These are phyloP conservation scores for Amanita muscaria DNA, from an alignment of 768 basidiomycete genomes.

Conservation along the genomic window DNA sequence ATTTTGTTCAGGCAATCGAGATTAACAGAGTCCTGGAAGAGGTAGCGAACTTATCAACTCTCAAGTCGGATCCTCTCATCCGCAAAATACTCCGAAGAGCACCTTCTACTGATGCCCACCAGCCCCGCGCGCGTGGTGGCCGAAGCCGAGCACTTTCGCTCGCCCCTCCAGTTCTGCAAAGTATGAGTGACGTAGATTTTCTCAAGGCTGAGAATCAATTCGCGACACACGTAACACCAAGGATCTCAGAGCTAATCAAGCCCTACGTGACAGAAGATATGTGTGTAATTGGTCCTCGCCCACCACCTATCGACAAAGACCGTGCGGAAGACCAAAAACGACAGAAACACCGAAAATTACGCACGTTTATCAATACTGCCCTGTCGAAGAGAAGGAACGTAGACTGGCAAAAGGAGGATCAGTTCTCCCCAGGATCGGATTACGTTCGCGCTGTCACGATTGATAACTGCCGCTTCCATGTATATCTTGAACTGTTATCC, in stretches of 20 bases:
- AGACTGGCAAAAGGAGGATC: slow-evolving; percentile 25
- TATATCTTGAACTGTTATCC: slow-evolving; percentile 16
- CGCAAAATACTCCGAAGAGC: neutral
- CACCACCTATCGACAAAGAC: slow-evolving; percentile 20
- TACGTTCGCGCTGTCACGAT: slow-evolving; percentile 33
- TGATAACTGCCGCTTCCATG: slow-evolving; percentile 35
- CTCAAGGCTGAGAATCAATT: slow-evolving; percentile 45
- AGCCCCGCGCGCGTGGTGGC: neutral
- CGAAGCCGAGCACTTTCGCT: slow-evolving; percentile 11
- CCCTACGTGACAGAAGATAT: slow-evolving; percentile 48
- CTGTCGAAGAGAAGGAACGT: slow-evolving; percentile 17
- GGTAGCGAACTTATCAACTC: slow-evolving; percentile 14
- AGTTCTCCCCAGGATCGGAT: slow-evolving; percentile 22
- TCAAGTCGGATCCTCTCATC: neutral
- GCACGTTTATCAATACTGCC: slow-evolving; percentile 20
- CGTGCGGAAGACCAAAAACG: slow-evolving; percentile 19
- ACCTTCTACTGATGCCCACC: neutral
- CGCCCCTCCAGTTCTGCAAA: slow-evolving; percentile 23
- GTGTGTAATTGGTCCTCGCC: slow-evolving; percentile 41
- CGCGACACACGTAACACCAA: slow-evolving; percentile 55
- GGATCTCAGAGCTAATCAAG: slow-evolving; percentile 41
- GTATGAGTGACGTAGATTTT: slow-evolving; percentile 44
- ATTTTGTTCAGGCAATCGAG: slow-evolving; percentile 15
- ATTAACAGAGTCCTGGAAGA: slow-evolving; percentile 19
- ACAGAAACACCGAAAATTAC: slow-evolving; percentile 19